Evolutionary conservation across 139 green algal genomes (phyloP).

Genomic region (Coelastrella sp.): DNA sequence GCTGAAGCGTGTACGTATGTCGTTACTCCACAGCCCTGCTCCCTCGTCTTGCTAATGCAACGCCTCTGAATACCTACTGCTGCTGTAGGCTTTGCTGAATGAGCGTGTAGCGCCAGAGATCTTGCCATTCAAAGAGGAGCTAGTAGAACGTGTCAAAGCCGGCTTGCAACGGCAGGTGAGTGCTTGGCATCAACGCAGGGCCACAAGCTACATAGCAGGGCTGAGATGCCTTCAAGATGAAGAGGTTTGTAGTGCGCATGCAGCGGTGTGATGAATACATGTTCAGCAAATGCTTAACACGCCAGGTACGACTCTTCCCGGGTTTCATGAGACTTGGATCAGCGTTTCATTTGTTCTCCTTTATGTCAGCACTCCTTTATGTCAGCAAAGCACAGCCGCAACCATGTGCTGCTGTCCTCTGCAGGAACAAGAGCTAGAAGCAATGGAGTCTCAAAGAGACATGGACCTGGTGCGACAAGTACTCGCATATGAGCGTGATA

Average conservation of each 20-base stretch:
- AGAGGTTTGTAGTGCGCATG: neutral
- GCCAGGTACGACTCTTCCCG: too few relatives aligned
- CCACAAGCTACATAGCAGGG: neutral
- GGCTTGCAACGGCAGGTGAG: constrained; percentile 28
- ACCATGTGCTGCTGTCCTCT: neutral
- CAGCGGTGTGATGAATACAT: too few relatives aligned
- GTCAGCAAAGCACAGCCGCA: neutral
- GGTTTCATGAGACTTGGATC: too few relatives aligned
- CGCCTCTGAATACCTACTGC: too few relatives aligned
- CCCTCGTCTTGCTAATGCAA: too few relatives aligned
- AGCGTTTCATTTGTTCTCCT: neutral
- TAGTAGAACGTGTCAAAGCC: constrained; percentile 31
- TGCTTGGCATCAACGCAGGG: neutral
- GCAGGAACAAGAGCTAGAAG: constrained; percentile 16
- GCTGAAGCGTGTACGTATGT: too few relatives aligned
- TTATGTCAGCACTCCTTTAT: neutral
- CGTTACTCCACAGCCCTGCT: too few relatives aligned
- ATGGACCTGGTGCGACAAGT: constrained; percentile 18
- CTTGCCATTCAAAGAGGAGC: constrained; percentile 27
- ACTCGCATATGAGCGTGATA: constrained; percentile 29
- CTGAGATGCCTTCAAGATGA: neutral
- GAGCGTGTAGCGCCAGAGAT: constrained; percentile 44
- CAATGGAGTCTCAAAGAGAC: constrained; percentile 1
- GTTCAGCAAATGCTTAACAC: too few relatives aligned
- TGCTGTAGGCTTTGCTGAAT: constrained; percentile 40